Conservation (phyloP, 345 rosid species). For the Aethionema arabicum region DNA sequence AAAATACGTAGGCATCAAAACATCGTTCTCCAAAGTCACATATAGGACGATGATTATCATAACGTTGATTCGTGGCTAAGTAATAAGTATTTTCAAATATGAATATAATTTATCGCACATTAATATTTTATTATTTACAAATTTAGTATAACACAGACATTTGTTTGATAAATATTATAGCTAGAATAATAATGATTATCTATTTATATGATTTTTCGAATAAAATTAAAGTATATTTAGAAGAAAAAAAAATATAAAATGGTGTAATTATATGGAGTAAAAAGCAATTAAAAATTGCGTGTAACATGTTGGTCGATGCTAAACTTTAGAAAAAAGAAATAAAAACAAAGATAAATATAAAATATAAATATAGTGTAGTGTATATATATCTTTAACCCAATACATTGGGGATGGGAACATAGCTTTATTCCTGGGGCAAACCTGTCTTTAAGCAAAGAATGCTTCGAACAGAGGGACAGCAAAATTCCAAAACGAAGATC, state of each 20-base stretch:
- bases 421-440: constrained; percentile 67
- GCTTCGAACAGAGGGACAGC: constrained; percentile 61
- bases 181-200: too few species aligned
- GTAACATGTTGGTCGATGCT: constrained; percentile 36
- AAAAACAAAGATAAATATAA: constrained; percentile 20
- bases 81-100: constrained; percentile 23
- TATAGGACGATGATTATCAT: constrained; percentile 12
- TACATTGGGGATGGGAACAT: constrained; percentile 38
- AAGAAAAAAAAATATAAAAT: too few species aligned
- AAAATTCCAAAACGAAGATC: constrained; percentile 25
- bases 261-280: background rate
- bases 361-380: background rate
- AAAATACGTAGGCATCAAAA: constrained; percentile 31
- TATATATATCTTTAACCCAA: constrained; percentile 32
- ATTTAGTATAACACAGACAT: too few species aligned
- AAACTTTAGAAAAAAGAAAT: constrained; percentile 31
- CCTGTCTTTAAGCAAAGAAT: constrained; percentile 77
- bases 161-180: too few species aligned
- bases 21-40: constrained; percentile 26
- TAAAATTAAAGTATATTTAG: too few species aligned
- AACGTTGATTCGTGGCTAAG: constrained; percentile 35
- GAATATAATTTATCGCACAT: background rate
- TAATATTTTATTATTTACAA: too few species aligned
- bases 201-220: too few species aligned
- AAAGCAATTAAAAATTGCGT: constrained; percentile 21